Conservation (phyloP, 2,329 filamentous ascomycete genomes). For the Fusarium sp. region DNA sequence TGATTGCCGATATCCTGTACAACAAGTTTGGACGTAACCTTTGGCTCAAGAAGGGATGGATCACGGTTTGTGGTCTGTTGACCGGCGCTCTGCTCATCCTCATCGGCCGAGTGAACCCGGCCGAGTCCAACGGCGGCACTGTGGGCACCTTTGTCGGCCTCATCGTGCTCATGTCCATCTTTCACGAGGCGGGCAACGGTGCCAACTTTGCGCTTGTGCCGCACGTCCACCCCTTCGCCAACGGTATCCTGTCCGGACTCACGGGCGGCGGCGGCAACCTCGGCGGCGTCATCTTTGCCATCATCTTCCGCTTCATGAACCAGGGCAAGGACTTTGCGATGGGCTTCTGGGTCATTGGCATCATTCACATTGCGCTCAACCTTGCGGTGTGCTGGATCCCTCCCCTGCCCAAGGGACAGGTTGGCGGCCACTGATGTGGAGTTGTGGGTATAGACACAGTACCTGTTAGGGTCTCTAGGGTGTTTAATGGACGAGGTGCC, state of each 20-base stretch:
- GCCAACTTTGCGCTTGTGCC: constrained; percentile 89
- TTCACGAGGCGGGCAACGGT: constrained; percentile 87
- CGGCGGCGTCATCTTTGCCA: constrained; percentile 85
- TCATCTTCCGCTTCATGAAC: constrained; percentile 80
- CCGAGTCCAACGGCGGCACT: constrained; percentile 55
- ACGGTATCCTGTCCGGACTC: constrained; percentile 81
- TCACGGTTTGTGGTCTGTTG: constrained; percentile 64
- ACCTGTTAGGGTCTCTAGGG: constrained; percentile 9
- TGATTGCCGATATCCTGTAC: constrained; percentile 64
- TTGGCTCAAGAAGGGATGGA: constrained; percentile 61
- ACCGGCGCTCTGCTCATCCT: constrained; percentile 71
- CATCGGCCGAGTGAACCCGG: constrained; percentile 73
- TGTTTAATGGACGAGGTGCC: constrained; percentile 5
- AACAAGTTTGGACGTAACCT: constrained; percentile 49
- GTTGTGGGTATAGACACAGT: background rate
- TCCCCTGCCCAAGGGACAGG: constrained; percentile 64
- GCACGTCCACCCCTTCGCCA: constrained; percentile 85
- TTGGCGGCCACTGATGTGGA: constrained; percentile 44
- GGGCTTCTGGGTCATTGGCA: constrained; percentile 85
- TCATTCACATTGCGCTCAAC: constrained; percentile 78
- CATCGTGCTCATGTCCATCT: constrained; percentile 81
- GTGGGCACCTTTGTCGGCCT: constrained; percentile 78
- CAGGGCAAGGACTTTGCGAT: constrained; percentile 73
- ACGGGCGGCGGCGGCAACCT: constrained; percentile 86
- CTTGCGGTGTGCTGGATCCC: constrained; percentile 68